Conservation (phyloP, 805 yeast genomes). For the Pichia paraexigua region DNA sequence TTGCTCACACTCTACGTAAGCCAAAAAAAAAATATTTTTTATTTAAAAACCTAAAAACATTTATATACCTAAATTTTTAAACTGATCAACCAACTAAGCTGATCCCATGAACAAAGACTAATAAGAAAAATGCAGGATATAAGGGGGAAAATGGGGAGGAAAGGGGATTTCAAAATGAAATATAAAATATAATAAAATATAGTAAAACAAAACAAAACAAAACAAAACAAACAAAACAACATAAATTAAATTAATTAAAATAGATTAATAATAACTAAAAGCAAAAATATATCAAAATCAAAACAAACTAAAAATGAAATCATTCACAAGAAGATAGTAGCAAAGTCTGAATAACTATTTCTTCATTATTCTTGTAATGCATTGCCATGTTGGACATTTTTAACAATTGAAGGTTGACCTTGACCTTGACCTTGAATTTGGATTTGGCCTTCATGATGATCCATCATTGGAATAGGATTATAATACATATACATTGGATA, state of each 20-base stretch:
- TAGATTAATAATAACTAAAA: too few relatives aligned
- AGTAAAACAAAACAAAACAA: background rate
- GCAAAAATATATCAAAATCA: background rate
- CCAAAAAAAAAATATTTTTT: background rate
- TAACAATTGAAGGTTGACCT: background rate
- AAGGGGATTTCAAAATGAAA: too few relatives aligned
- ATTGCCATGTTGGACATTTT: background rate
- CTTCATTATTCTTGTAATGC: background rate
- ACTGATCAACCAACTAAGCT: background rate
- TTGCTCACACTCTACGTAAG: background rate
- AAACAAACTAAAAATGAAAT: background rate
- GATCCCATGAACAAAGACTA: background rate
- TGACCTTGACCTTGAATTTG: background rate
- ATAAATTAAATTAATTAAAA: too few relatives aligned
- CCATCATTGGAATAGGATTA: slow-evolving; percentile 15
- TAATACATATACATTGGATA: slow-evolving; percentile 28
- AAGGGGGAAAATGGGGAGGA: background rate
- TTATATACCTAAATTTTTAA: background rate
- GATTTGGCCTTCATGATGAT: background rate
- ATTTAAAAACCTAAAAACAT: background rate
- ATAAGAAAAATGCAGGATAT: too few relatives aligned
- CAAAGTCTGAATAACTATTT: background rate
- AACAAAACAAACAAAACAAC: background rate
- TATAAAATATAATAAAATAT: too few relatives aligned
- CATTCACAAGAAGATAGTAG: background rate